Evolutionary conservation across 257 asterid species (phyloP), one percentile per base, ranked within the genome.

Genomic region (Capsicum rhomboideum): DNA sequence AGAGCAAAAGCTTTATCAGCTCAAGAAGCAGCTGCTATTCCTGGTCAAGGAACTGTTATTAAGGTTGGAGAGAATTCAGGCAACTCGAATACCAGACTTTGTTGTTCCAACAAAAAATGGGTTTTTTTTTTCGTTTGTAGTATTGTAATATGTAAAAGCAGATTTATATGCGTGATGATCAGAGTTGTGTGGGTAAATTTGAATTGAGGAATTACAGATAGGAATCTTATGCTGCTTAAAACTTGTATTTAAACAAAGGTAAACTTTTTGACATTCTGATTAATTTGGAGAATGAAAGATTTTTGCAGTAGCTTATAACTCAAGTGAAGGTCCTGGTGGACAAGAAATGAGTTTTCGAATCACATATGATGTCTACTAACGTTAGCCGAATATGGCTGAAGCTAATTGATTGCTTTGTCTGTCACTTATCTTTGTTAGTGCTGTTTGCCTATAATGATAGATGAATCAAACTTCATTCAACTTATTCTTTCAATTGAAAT

Each of bases 1-100:
- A 90, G 90, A 79, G 72, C 89, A 83, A 90, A 90, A 79, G 91
- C 90, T 0, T 69, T 90, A 84, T 91, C 88, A 37, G 90, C 90
- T 12, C 90, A 90, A 59, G 93, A 90, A 86, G 91, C 91, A 0
- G 86, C 83, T 21, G 84, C 87, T 17, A 42, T 83, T 78, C 91
- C 91, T 17, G 84, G 89, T 52, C 90, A 86, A 79, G 89, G 89
- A 20, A 90, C 93, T 6, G 49, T 89, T 53, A 88, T 88, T 69
- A 88, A 83, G 83, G 91, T 88, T 72, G 93, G 86, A 29, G 90
- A 89, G 1, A 75, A 72, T 83, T 56, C 88, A 37, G 64, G 44
- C 55, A 80, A 86, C 21, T 6, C 56, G 2, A 84, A 83, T 88
- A 85, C 21, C 82, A 83, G 79, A 82, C 31, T 86, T 0, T 89